Evolutionary conservation across 148 eudicot species (phyloP).

Genomic region (Fagopyrum esculentum): DNA sequence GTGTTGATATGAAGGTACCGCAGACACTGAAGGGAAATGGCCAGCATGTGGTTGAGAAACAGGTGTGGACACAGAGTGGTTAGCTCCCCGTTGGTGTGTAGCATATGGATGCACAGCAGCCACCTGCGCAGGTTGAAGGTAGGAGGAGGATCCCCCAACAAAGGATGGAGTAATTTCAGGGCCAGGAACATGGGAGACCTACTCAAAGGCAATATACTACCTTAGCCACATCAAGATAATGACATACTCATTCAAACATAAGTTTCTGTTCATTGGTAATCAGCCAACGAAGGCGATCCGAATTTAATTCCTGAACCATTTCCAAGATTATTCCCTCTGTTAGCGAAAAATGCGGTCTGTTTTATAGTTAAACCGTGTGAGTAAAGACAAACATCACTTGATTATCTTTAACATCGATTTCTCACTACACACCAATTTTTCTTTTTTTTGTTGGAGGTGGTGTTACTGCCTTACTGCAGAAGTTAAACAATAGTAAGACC

Average conservation of each 20-base stretch:
- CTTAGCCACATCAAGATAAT: neutral
- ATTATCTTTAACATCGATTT: neutral
- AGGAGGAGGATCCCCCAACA: conserved; percentile 68
- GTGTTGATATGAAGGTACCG: conserved; percentile 43
- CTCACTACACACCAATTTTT: neutral
- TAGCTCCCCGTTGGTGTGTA: conserved; percentile 72
- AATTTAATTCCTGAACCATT: neutral
- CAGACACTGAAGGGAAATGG: conserved; percentile 55
- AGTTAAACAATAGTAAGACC: neutral
- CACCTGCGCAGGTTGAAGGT: conserved; percentile 63
- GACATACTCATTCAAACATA: neutral
- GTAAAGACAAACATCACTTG: neutral
- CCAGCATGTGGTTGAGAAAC: conserved; percentile 53
- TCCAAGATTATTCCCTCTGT: neutral
- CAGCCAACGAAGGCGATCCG: neutral
- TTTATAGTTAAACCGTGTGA: neutral
- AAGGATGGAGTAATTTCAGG: conserved; percentile 56
- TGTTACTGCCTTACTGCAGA: neutral
- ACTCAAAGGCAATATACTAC: neutral
- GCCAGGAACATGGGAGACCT: conserved; percentile 57
- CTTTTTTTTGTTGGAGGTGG: too few species aligned
- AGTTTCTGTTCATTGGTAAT: neutral
- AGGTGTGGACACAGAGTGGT: conserved; percentile 55
- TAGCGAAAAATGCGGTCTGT: neutral
- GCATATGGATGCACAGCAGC: conserved; percentile 73